These are phyloP conservation scores for Clavulina sp. DNA, from an alignment of 768 basidiomycete species.

Conservation along the genomic window DNA sequence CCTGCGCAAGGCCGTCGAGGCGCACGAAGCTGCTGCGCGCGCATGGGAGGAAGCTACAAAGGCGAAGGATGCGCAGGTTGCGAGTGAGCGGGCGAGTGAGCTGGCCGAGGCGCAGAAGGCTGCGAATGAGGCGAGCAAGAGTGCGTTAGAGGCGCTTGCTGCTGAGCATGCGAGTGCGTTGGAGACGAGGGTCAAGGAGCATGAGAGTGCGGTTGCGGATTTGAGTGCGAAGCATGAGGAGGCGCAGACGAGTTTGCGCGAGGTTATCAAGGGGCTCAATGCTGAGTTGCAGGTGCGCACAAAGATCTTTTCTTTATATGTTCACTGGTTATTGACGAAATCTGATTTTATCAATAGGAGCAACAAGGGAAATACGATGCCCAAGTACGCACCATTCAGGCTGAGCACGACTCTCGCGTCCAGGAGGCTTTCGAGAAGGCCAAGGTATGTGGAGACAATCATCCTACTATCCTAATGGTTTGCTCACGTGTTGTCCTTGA, in stretches of 20 bases:
- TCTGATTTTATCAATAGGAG: conserved; percentile 24
- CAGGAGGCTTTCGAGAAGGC: conserved; percentile 52
- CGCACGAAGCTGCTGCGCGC: conserved; percentile 32
- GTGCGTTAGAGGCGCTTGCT: conserved; percentile 21
- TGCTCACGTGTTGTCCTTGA: conserved; percentile 1
- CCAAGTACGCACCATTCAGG: conserved; percentile 35
- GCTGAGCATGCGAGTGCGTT: conserved; percentile 13
- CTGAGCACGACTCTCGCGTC: conserved; percentile 12
- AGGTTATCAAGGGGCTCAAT: conserved; percentile 28
- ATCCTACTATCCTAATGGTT: not conserved
- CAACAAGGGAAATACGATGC: conserved; percentile 52
- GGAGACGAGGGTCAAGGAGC: conserved; percentile 21
- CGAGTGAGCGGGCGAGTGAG: conserved; percentile 5
- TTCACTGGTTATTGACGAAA: conserved; percentile 1
- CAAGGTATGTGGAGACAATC: conserved; percentile 66
- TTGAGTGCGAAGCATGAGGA: conserved; percentile 9
- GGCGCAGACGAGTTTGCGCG: conserved; percentile 6
- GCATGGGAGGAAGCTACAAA: conserved; percentile 34
- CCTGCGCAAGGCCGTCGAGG: conserved; percentile 29
- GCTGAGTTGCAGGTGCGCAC: conserved; percentile 45
- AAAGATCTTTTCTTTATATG: too few species aligned
- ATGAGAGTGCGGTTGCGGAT: conserved; percentile 1
- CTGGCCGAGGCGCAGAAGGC: conserved; percentile 33
- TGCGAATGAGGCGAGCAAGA: conserved; percentile 30
- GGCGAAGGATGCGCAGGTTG: conserved; percentile 24